A percentile compares a stretch with the other conserved stretches of the same genome.
phyloP scores from a whole-genome alignment of 306 rosid genomes.

The Oemleria cerasiformis region DNA sequence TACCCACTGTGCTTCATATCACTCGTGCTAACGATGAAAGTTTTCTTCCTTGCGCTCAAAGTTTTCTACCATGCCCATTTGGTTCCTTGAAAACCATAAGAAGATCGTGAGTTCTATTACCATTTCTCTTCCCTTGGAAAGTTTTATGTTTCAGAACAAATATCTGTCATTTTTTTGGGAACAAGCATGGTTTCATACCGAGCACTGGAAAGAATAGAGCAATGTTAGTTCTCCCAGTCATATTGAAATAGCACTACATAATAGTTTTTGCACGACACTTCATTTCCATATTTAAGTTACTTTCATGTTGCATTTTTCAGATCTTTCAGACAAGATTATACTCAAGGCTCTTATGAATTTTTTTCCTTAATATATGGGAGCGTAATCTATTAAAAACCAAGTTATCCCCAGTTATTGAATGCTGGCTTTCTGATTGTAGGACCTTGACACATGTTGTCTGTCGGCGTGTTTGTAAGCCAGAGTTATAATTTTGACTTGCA shows the following conservation, averaged over 20 bases:
- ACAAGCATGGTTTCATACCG: constrained; percentile 11
- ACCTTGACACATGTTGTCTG: neutral
- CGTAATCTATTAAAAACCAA: neutral
- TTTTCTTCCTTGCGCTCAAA: constrained; percentile 39
- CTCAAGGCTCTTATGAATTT: neutral
- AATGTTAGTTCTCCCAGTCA: neutral
- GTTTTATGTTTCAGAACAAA: constrained; percentile 10
- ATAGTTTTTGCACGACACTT: neutral
- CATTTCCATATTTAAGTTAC: neutral
- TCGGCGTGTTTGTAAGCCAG: neutral
- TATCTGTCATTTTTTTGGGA: neutral
- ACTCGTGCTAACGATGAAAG: constrained; percentile 41
- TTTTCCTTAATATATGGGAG: neutral
- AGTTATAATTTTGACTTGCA: neutral
- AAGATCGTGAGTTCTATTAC: constrained; percentile 61
- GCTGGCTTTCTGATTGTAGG: neutral
- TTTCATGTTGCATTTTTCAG: neutral
- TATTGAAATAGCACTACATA: neutral
- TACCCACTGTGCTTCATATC: constrained; percentile 72
- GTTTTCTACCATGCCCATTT: constrained; percentile 38
- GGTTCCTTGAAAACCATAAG: constrained; percentile 69
- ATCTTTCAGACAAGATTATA: neutral
- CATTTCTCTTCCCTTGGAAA: constrained; percentile 15
- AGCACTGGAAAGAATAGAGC: neutral
- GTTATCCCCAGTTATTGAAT: neutral